Base-by-base conservation (phyloP, 371 early-diverging fungal genomes). In the Gilbertella persicaria region DNA sequence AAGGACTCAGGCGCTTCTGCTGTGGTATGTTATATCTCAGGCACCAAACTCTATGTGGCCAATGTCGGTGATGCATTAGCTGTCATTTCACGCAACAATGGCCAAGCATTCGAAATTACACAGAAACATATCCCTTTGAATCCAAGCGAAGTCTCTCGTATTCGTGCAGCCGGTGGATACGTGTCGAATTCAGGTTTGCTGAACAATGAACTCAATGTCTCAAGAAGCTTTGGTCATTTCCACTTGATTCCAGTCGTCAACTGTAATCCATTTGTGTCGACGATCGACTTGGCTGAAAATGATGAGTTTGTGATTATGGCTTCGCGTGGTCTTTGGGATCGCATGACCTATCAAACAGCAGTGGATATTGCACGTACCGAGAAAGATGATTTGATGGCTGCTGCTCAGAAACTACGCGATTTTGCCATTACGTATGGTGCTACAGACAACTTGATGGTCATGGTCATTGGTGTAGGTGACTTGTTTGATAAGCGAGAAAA, bases 231-330 rank as follows among this genome's bases (percentile, higher is more conserved):
- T 75, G 97, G 97, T 1, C 87, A 91, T 65, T 93, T 88, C 58
- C 84, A 88, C 46, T 64, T 91, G 37, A 80, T 91, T 4, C 94
- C 94, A 3, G 76, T 85, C n/a, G 86, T 95, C 19, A 94, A 91
- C 54, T 85, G 93, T 7, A 91, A 93, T 40, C 95, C 96, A 2
- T 88, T 74, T 28, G 87, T 94, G 36, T 79, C 82, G 13, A 79
- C 77, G 10, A 80, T 91, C 12, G 79, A 87, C 23, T 64, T 96
- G 50, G 79, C 85, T 0, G 90, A 88, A 61, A 85, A 87, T 48
- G 97, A 95, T 52, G 97, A 96, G 66, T 93, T 95, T 67, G 68
- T 95, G 5, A 92, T 95, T 43, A 78, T 96, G 78, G 94, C 92
- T 5, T 90, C 87, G 26, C 77, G 76, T 4, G 89, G 90, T 0